phyloP scores from a whole-genome alignment of 1,284 basidiomycete species.

The Inonotus hispidus region DNA sequence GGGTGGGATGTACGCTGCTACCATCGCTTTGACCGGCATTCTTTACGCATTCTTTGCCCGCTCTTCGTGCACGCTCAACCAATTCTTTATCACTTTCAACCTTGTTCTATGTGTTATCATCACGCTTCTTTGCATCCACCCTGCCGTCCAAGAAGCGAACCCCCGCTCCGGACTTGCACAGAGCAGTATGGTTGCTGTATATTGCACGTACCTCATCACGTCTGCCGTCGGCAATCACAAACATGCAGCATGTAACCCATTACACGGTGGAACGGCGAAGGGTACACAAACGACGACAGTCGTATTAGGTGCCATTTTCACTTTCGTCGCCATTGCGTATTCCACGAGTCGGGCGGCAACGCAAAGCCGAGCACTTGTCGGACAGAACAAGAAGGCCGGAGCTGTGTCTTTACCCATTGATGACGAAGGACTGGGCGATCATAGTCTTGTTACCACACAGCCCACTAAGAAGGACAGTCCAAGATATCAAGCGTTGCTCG shows the following conservation, averaged over 20 bases:
- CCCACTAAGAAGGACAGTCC: constrained; percentile 84
- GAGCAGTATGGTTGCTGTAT: constrained; percentile 93
- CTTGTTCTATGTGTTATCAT: constrained; percentile 76
- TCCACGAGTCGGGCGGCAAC: constrained; percentile 96
- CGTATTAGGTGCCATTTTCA: constrained; percentile 90
- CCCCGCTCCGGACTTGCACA: constrained; percentile 94
- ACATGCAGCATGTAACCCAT: constrained; percentile 85
- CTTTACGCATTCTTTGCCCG: constrained; percentile 92
- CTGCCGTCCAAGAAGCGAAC: constrained; percentile 88
- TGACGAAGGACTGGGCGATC: constrained; percentile 42
- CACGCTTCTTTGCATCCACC: constrained; percentile 82
- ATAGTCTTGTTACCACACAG: constrained; percentile 77
- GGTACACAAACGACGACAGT: constrained; percentile 85
- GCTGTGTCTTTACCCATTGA: constrained; percentile 59
- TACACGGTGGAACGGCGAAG: constrained; percentile 53
- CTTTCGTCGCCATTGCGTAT: constrained; percentile 97
- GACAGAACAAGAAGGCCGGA: constrained; percentile 56
- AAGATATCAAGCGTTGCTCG: constrained; percentile 90
- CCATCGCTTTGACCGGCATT: constrained; percentile 80
- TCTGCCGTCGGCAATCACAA: constrained; percentile 93
- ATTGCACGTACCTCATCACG: constrained; percentile 94
- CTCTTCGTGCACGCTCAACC: constrained; percentile 84
- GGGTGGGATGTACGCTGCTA: constrained; percentile 77
- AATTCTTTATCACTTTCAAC: constrained; percentile 95
- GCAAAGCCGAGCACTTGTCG: constrained; percentile 86